Evolutionary conservation across 495 filamentous ascomycete genomes (phyloP).

Genomic region (Xylaria cubensis): DNA sequence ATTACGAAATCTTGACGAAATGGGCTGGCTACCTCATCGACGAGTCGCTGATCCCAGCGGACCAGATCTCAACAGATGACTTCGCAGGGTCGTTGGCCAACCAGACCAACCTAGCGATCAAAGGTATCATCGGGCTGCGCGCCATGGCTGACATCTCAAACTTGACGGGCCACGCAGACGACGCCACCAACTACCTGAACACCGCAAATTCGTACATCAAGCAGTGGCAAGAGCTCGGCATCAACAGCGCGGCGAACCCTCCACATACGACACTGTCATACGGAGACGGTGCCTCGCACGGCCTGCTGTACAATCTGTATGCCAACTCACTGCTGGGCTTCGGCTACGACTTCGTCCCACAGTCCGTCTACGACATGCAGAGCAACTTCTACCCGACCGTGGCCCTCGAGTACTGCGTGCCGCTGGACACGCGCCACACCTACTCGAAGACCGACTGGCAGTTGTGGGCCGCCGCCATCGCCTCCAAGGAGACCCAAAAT

Average conservation of each 20-base stretch:
- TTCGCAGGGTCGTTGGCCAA: slow-evolving; percentile 90
- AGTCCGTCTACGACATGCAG: slow-evolving; percentile 79
- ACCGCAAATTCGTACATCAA: slow-evolving; percentile 75
- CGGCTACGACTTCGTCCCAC: slow-evolving; percentile 64
- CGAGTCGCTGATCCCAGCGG: slow-evolving; percentile 77
- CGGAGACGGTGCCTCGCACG: slow-evolving; percentile 49
- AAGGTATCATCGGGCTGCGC: slow-evolving; percentile 93
- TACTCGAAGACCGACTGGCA: slow-evolving; percentile 93
- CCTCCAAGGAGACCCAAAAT: slow-evolving; percentile 61
- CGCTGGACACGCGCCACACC: slow-evolving; percentile 81
- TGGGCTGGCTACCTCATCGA: slow-evolving; percentile 89
- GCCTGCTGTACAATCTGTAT: slow-evolving; percentile 90
- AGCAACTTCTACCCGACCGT: slow-evolving; percentile 80
- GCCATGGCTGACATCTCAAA: slow-evolving; percentile 84
- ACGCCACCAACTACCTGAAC: slow-evolving; percentile 66
- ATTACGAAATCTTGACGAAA: slow-evolving; percentile 79
- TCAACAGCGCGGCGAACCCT: slow-evolving; percentile 68
- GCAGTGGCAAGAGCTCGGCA: slow-evolving; percentile 76
- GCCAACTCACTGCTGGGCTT: slow-evolving; percentile 78
- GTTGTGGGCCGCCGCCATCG: slow-evolving; percentile 80
- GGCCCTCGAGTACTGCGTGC: slow-evolving; percentile 74
- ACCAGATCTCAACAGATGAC: slow-evolving; percentile 92
- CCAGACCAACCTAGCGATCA: slow-evolving; percentile 92
- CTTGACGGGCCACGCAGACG: slow-evolving; percentile 64
- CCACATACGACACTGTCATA: slow-evolving; percentile 77